Evolutionary conservation across 345 rosid genomes (phyloP).

Genomic region (Gynandropsis gynandra): DNA sequence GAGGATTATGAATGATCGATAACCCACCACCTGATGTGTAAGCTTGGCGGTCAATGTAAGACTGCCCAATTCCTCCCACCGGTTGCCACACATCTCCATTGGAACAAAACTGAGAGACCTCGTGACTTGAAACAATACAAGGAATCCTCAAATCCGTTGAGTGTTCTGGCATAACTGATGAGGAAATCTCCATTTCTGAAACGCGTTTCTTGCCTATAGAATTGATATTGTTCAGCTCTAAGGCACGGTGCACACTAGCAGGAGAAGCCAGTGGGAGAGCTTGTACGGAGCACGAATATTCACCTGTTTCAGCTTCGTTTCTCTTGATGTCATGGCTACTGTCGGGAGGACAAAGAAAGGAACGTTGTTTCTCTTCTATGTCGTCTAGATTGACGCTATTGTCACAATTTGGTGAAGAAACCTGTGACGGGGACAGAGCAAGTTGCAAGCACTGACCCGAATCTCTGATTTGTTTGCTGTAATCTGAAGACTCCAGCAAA

Average conservation of each 20-base stretch:
- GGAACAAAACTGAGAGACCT: conserved; percentile 37
- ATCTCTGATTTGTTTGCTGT: conserved; percentile 21
- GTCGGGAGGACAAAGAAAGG: conserved; percentile 15
- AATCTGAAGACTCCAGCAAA: conserved; percentile 16
- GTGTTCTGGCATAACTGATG: conserved; percentile 30
- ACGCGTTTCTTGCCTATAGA: conserved; percentile 29
- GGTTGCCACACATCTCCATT: conserved; percentile 58
- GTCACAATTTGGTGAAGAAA: conserved; percentile 26
- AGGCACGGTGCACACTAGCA: conserved; percentile 26
- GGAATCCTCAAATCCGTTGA: conserved; percentile 32
- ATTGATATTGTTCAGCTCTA: conserved; percentile 28
- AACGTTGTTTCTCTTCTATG: conserved; percentile 18
- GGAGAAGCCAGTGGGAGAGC: conserved; percentile 27
- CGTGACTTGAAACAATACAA: conserved; percentile 36
- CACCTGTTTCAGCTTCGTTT: conserved; percentile 18
- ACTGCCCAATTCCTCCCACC: conserved; percentile 28
- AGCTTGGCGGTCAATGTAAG: conserved; percentile 32
- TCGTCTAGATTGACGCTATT: conserved; percentile 13
- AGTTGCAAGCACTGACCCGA: conserved; percentile 24
- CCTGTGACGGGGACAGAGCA: conserved; percentile 34
- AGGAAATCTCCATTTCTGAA: conserved; percentile 37
- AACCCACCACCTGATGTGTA: conserved; percentile 41
- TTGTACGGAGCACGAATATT: conserved; percentile 21
- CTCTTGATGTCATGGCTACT: conserved; percentile 5
- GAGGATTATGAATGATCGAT: conserved; percentile 39